Evolutionary conservation across 345 rosid genomes (phyloP).

Genomic region (Microcos paniculata): DNA sequence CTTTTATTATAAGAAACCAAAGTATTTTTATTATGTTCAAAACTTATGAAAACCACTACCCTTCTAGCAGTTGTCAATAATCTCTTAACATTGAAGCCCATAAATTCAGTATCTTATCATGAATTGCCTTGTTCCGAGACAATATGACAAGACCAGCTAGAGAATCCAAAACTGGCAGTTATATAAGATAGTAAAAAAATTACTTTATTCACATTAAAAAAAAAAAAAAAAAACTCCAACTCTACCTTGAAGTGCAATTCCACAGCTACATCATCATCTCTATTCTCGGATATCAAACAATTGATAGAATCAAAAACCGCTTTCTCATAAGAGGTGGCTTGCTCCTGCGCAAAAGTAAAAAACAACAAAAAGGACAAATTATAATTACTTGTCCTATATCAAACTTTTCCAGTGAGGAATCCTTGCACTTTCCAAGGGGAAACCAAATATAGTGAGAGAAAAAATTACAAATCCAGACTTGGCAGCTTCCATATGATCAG

Average conservation of each 20-base stretch:
- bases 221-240: background rate
- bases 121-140: background rate
- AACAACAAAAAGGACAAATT: background rate
- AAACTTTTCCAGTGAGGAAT: background rate
- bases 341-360: conserved; percentile 40
- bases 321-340: conserved; percentile 74
- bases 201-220: background rate
- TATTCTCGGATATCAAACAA: conserved; percentile 52
- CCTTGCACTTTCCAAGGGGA: background rate
- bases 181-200: background rate
- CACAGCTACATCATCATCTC: conserved; percentile 71
- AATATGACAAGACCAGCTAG: background rate
- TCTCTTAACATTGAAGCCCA: background rate
- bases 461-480: conserved; percentile 52
- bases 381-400: background rate
- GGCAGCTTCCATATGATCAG: conserved; percentile 53
- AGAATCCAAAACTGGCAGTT: background rate
- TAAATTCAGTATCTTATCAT: background rate
- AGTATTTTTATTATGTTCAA: too few relatives aligned
- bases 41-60: background rate
- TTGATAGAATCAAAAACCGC: conserved; percentile 58
- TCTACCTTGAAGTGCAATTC: conserved; percentile 63
- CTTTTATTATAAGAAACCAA: background rate
- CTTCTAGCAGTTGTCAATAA: background rate
- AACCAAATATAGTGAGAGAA: background rate